A percentile compares a stretch with the other conserved stretches of the same genome.
Evolutionary conservation across 1,284 basidiomycete genomes (phyloP).

Genomic region (Cryptococcus wingfieldii): DNA sequence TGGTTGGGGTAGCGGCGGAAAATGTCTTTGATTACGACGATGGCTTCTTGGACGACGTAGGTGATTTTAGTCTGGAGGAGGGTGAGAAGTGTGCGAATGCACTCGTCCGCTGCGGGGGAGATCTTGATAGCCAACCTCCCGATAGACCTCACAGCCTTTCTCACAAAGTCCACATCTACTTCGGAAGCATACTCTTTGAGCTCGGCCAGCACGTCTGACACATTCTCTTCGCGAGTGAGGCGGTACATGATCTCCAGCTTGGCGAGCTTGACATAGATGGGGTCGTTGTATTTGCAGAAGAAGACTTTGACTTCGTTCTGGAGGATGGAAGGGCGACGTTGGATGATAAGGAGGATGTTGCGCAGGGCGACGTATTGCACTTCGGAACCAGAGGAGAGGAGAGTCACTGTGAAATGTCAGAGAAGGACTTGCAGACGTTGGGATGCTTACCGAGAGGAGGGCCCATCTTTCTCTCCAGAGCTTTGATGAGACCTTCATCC

Average conservation of each 20-base stretch:
- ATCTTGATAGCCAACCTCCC: conserved; percentile 97
- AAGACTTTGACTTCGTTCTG: conserved; percentile 97
- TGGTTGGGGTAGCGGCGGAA: conserved; percentile 97
- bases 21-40: conserved; percentile 99
- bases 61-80: conserved; percentile 88
- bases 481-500: conserved; percentile 74
- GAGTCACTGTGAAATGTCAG: conserved; percentile 50
- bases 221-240: conserved; percentile 83
- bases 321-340: conserved; percentile 83
- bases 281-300: conserved; percentile 99
- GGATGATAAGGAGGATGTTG: conserved; percentile 93
- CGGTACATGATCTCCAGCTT: conserved; percentile 99
- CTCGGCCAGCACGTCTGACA: conserved; percentile 90
- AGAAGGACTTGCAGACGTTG: background rate
- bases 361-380: conserved; percentile 96
- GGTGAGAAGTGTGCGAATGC: conserved; percentile 87
- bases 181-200: conserved; percentile 97
- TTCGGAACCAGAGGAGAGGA: conserved; percentile 59
- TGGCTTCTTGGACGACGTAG: conserved; percentile 97
- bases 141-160: conserved; percentile 89
- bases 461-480: conserved; percentile 94
- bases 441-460: conserved; percentile 73
- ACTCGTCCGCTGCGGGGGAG: conserved; percentile 84
- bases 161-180: conserved; percentile 96
- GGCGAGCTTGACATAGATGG: conserved; percentile 95